Conservation (phyloP, 441 rosid genomes). For the Populus trichocarpa region DNA sequence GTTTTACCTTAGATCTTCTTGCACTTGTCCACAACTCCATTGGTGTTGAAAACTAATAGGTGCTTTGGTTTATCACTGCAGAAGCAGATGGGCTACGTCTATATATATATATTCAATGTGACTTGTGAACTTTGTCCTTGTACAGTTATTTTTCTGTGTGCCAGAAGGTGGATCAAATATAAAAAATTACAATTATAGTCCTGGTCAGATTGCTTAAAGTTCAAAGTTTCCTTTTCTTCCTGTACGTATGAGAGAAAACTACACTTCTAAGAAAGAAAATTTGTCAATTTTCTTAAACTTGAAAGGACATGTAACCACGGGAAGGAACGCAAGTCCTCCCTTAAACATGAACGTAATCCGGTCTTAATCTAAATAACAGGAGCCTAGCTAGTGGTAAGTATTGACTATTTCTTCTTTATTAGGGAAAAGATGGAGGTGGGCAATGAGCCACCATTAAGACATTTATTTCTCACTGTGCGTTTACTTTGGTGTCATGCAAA, state of each 20-base stretch:
- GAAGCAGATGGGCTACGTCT: neutral
- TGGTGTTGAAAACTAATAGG: neutral
- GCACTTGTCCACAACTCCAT: conserved; percentile 22
- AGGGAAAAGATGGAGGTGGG: neutral
- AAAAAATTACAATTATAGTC: conserved; percentile 4
- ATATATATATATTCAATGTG: neutral
- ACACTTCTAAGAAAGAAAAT: conserved; percentile 12
- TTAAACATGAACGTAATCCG: neutral
- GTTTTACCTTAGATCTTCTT: conserved; percentile 20
- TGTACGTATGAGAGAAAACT: neutral
- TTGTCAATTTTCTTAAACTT: conserved; percentile 2
- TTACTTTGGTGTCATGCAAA: neutral
- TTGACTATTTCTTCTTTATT: neutral
- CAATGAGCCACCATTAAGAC: neutral
- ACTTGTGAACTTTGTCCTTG: neutral
- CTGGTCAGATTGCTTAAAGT: neutral
- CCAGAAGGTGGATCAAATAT: neutral
- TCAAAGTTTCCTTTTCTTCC: neutral
- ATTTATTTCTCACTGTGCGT: too few relatives aligned
- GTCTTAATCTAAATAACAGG: neutral
- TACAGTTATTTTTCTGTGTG: neutral
- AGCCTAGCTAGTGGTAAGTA: neutral
- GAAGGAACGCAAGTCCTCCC: neutral
- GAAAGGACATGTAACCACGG: neutral
- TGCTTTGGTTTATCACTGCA: conserved; percentile 4